Evolutionary conservation across 2,329 filamentous ascomycete genomes (phyloP).

Genomic region (Diplocarpon mali): DNA sequence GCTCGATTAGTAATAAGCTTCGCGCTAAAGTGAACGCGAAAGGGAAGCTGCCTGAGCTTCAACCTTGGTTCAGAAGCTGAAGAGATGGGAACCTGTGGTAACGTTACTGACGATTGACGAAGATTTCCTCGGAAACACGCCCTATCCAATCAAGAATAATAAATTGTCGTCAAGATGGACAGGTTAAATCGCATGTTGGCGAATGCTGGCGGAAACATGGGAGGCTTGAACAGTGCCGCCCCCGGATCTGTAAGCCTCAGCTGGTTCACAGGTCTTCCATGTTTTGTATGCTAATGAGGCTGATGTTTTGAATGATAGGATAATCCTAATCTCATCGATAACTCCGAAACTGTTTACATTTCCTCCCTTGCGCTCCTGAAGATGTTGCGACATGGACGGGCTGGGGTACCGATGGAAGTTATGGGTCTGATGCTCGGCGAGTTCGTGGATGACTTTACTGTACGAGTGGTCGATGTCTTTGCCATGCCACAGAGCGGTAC

Average conservation of each 20-base stretch:
- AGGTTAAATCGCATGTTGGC: slow-evolving; percentile 83
- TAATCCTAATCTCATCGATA: slow-evolving; percentile 86
- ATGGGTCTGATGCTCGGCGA: slow-evolving; percentile 99
- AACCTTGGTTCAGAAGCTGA: slow-evolving; percentile 10
- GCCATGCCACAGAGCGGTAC: slow-evolving; percentile 99
- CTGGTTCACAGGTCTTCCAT: background rate
- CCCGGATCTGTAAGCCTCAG: slow-evolving; percentile 46
- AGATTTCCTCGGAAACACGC: background rate
- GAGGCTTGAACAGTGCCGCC: slow-evolving; percentile 41
- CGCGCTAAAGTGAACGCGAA: slow-evolving; percentile 7
- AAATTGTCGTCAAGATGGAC: slow-evolving; percentile 51
- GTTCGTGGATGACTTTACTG: slow-evolving; percentile 98
- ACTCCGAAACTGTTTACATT: slow-evolving; percentile 98
- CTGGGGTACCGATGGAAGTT: slow-evolving; percentile 98
- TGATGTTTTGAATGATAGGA: slow-evolving; percentile 44
- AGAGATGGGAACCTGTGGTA: slow-evolving; percentile 11
- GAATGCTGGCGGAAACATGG: slow-evolving; percentile 55
- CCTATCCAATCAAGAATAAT: background rate
- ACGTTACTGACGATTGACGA: slow-evolving; percentile 9
- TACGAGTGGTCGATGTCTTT: slow-evolving; percentile 96
- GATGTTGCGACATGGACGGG: slow-evolving; percentile 95
- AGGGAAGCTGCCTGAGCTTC: slow-evolving; percentile 9
- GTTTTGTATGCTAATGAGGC: slow-evolving; percentile 6
- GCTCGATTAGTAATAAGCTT: background rate
- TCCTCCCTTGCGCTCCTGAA: slow-evolving; percentile 94